Base-by-base conservation (phyloP, 805 yeast genomes). In the Candida tammaniensis region DNA sequence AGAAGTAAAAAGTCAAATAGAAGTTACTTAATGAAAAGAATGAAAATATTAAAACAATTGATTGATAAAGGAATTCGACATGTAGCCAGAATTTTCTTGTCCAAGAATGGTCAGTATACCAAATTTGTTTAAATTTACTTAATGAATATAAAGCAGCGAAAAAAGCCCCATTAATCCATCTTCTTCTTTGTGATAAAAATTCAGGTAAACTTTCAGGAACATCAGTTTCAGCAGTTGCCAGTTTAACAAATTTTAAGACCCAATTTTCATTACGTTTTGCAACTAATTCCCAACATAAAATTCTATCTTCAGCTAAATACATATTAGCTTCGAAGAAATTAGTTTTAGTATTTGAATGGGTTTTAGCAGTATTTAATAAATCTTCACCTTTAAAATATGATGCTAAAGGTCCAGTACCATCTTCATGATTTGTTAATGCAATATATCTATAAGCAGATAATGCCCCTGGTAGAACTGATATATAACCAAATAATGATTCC, bases 291-390 rank as follows among this genome's bases (percentile, higher is more conserved):
- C 96, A 91, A 57, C 97, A 91, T 46, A 91, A 63, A 50, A 91
- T 89, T 68, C 98, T 82, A 60, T 91, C 98, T 61, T 91, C 98
- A 1, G 98, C 98, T 40, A 91, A 70, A 57, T 91, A 91, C 98
- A 91, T 91, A 57, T 91, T 91, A 4, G 96, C 96, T 25, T 91
- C 86, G 49, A 91, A 91, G 35, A 91, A 89, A 48, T 88, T 94
- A 35, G 83, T 79, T 18, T 71, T 67, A 42, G 59, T 59, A 38
- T 68, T 68, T 5, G 44, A 39, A n/a, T 49, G 47, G n/a, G 44
- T 39, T 27, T 46, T 44, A 14, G 51, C 39, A 5, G 54, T 52
- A 22, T 55, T 59, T 29, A 68, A 49, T 24, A 68, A 52, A 36
- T 64, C 73, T 57, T 91, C 98, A 30, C 98, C 98, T 56, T 85